Base-by-base conservation (phyloP, 306 rosid species). In the Trifolium fragiferum region DNA sequence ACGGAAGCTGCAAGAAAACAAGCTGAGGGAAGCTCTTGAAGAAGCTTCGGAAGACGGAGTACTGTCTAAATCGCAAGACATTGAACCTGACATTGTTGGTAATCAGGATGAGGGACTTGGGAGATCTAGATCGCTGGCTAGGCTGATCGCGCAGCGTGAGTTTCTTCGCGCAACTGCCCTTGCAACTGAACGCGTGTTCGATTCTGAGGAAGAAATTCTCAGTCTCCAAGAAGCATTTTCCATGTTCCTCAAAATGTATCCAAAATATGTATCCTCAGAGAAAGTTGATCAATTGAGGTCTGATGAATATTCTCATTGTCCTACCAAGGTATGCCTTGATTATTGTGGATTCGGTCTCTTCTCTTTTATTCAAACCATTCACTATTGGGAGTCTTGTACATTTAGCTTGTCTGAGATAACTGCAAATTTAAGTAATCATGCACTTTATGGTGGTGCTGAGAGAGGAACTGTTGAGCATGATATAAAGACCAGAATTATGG, bases 1-100 rank as follows among this genome's bases (percentile, higher is more conserved):
- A 19, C 87, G 96, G 61, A 91, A 93, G 67, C 78, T 91, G 73
- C 96, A 89, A 74, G 98, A 93, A 11, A 89, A 86, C 85, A 91
- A 89, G 90, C 96, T 93, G 40, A 88, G 96, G 84, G 97, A 93
- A 57, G 98, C 98, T 47, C 94, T 93, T 4, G 98, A 93, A 78
- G 98, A 93, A 82, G 98, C 98, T 67, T 93, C 98, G 10, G 98
- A 93, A 77, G 92, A 91, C 76, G 98, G 98, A 10, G 88, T 88
- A 11, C 91, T 93, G 32, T 69, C 71, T 57, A 91, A 91, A 85
- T 88, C 96, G 20, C 92, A 88, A 43, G 91, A 88, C 73, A 86
- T 89, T 47, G 96, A 88, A 25, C 80, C 96, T 20, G 93, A 89
- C 6, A 46, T 94, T 14, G 57, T 33, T 27, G 79, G 70, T 23